Conservation (phyloP, 768 basidiomycete genomes). For the Rhodotorula graminis region DNA sequence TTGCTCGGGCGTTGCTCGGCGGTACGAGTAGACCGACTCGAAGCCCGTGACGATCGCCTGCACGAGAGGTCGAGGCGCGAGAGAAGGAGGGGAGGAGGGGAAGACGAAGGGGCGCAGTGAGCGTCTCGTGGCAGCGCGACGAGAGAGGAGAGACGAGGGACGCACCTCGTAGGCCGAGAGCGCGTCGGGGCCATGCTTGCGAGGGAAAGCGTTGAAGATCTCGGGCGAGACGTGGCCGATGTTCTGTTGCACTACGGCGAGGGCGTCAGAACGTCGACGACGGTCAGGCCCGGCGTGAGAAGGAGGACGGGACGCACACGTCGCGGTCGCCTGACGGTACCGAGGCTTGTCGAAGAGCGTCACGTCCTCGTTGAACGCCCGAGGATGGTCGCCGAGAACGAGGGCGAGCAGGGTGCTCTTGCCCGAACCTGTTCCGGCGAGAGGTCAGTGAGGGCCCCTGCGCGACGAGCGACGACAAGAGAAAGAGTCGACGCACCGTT, state of each 20-base stretch:
- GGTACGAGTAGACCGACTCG: conserved; percentile 70
- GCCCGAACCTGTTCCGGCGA: conserved; percentile 63
- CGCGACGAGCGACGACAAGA: no score
- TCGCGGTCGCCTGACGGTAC: conserved; percentile 61
- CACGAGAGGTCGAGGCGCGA: conserved; percentile 46
- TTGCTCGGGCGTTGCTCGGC: conserved; percentile 50
- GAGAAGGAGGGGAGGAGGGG: conserved; percentile 44
- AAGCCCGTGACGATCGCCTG: conserved; percentile 85
- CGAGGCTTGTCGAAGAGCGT: conserved; percentile 63
- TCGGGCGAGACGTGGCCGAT: conserved; percentile 85
- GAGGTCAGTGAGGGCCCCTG: background rate
- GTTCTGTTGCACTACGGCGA: conserved; percentile 54
- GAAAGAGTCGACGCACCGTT: conserved; percentile 59
- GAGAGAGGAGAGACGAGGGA: background rate
- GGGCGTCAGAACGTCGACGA: background rate
- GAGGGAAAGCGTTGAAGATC: conserved; percentile 81
- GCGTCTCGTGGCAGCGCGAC: background rate
- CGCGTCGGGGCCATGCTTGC: conserved; percentile 30
- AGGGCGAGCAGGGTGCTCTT: conserved; percentile 90
- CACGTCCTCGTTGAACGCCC: conserved; percentile 76
- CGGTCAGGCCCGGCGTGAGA: background rate
- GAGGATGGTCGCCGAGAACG: conserved; percentile 89
- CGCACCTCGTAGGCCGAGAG: conserved; percentile 53
- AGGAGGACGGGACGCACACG: background rate
- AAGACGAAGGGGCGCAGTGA: background rate